Evolutionary conservation across 2,329 filamentous ascomycete genomes (phyloP).

Genomic region (Scedosporium dehoogii): DNA sequence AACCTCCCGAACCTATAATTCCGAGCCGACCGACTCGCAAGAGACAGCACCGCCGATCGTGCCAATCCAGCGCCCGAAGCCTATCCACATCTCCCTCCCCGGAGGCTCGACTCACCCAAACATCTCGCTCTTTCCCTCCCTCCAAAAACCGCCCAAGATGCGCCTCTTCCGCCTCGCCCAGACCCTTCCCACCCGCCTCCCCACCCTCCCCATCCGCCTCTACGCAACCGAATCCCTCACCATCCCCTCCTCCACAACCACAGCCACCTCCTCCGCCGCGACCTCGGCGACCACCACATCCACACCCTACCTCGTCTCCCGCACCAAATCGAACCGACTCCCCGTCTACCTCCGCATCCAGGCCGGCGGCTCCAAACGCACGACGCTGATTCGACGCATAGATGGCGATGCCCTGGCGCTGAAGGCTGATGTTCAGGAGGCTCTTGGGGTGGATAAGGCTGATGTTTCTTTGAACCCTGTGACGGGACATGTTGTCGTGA

Average conservation of each 20-base stretch:
- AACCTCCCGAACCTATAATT: too few species aligned
- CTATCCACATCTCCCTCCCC: background rate
- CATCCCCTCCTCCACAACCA: constrained; percentile 9
- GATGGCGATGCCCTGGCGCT: constrained; percentile 61
- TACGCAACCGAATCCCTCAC: constrained; percentile 11
- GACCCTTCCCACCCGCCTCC: constrained; percentile 8
- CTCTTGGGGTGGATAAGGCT: constrained; percentile 45
- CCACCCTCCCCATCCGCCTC: constrained; percentile 2
- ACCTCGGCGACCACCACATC: constrained; percentile 51
- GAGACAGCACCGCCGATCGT: too few species aligned
- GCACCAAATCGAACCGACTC: constrained; percentile 60
- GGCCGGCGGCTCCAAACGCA: constrained; percentile 63
- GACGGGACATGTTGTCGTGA: constrained; percentile 67
- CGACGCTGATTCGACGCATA: constrained; percentile 70
- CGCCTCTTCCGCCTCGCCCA: constrained; percentile 3
- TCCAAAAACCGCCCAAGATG: background rate
- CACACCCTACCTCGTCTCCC: constrained; percentile 57
- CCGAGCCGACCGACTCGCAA: too few species aligned
- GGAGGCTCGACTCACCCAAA: background rate
- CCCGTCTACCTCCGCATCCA: constrained; percentile 69
- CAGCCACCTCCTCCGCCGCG: constrained; percentile 22
- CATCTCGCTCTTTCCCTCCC: background rate
- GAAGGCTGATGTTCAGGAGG: constrained; percentile 42
- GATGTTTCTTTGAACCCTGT: constrained; percentile 45
- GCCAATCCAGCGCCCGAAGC: too few species aligned